Evolutionary conservation across 2,329 filamentous ascomycete species (phyloP).

Genomic region (Xylaria sp.): DNA sequence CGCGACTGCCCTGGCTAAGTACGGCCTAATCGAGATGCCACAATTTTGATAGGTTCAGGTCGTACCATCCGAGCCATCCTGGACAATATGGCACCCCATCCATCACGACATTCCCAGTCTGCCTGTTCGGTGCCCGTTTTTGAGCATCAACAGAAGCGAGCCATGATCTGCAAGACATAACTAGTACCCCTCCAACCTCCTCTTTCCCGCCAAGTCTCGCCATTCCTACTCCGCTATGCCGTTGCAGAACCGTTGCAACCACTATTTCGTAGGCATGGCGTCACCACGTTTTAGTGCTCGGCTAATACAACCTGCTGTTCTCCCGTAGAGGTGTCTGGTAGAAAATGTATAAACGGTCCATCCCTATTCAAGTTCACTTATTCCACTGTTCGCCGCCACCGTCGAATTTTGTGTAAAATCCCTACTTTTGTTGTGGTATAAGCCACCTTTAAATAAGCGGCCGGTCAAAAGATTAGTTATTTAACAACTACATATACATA

Average conservation of each 20-base stretch:
- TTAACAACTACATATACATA: not conserved
- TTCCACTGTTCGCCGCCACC: conserved; percentile 3
- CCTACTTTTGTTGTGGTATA: not conserved
- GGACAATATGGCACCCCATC: not conserved
- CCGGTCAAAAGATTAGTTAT: not conserved
- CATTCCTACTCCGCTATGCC: not conserved
- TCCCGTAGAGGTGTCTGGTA: not conserved
- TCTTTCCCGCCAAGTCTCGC: conserved; percentile 19
- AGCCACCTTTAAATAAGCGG: not conserved
- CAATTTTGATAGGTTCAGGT: not conserved
- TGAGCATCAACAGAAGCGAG: conserved; percentile 1
- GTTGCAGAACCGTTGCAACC: not conserved
- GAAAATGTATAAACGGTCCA: conserved; percentile 11
- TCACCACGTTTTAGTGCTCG: conserved; percentile 22
- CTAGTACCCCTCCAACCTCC: conserved; percentile 1
- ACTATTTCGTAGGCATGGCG: conserved; percentile 32
- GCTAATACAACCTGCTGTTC: conserved; percentile 5
- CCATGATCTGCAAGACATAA: conserved; percentile 23
- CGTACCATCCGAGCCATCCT: not conserved
- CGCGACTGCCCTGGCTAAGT: conserved; percentile 16
- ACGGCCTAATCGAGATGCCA: not conserved
- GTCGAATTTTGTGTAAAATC: not conserved
- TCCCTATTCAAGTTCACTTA: not conserved
- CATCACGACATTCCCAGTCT: conserved; percentile 18
- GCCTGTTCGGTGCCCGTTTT: not conserved